phyloP scores from a whole-genome alignment of 352 stramenopile species.

The Pythium angustatum region DNA sequence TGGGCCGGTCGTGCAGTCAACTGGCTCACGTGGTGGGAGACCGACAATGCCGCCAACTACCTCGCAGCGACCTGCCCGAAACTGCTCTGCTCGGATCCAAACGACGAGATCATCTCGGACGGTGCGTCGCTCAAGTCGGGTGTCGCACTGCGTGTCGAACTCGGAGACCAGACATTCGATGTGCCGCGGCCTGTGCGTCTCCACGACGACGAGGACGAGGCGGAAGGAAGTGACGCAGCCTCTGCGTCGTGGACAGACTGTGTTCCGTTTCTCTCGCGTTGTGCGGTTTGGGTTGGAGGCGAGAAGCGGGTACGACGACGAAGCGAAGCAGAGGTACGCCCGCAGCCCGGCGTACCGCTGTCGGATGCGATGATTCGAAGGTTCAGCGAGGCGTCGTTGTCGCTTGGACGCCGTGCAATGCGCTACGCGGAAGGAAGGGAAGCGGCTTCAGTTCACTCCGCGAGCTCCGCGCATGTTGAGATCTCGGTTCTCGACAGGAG shows the following conservation, averaged over 20 bases:
- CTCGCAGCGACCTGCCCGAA: conserved; percentile 72
- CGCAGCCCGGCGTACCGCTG: conserved; percentile 51
- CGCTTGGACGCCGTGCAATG: conserved; percentile 60
- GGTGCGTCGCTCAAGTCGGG: conserved; percentile 81
- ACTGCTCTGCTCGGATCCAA: conserved; percentile 77
- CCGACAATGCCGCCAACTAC: conserved; percentile 78
- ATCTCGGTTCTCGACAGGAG: conserved; percentile 29
- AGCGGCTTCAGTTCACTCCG: background rate
- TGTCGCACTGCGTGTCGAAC: conserved; percentile 62
- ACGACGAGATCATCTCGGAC: conserved; percentile 85
- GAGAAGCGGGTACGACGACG: conserved; percentile 31
- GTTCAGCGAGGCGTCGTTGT: conserved; percentile 70
- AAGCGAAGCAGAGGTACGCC: conserved; percentile 60
- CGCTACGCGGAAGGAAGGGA: conserved; percentile 38
- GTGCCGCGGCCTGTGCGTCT: conserved; percentile 18
- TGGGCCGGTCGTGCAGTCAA: conserved; percentile 71
- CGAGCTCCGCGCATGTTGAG: conserved; percentile 18
- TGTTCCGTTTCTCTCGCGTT: conserved; percentile 10
- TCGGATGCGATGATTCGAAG: conserved; percentile 60
- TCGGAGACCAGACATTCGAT: conserved; percentile 41
- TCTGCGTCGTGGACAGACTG: background rate
- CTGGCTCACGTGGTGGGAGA: conserved; percentile 79
- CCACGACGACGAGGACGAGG: conserved; percentile 10
- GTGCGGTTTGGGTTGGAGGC: conserved; percentile 1
- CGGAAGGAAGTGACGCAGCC: background rate